Percentiles rank a stretch among this genome's conserved stretches.
These are phyloP conservation scores for Linnemannia exigua DNA, from an alignment of 192 early-diverging fungal species.

Conservation along the genomic window DNA sequence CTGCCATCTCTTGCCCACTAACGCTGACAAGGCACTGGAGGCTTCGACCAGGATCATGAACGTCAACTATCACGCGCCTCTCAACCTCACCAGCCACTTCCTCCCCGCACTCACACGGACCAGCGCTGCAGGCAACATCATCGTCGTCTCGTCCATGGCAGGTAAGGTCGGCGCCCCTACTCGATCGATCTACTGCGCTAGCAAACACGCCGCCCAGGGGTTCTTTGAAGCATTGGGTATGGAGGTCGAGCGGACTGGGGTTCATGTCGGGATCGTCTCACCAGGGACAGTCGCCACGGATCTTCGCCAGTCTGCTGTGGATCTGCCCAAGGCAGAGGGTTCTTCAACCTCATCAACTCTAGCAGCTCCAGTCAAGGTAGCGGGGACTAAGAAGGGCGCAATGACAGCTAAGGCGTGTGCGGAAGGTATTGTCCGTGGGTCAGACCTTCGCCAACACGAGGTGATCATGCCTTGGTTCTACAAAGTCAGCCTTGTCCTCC, in stretches of 20 bases:
- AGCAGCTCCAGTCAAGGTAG: conserved; percentile 10
- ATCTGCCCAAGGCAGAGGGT: conserved; percentile 42
- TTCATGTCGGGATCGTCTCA: conserved; percentile 75
- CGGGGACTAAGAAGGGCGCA: conserved; percentile 71
- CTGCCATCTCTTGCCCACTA: conserved; percentile 25
- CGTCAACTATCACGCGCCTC: conserved; percentile 72
- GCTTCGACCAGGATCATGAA: conserved; percentile 64
- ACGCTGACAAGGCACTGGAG: conserved; percentile 32
- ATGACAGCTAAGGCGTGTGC: conserved; percentile 74
- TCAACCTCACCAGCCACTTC: conserved; percentile 64
- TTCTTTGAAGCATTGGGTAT: conserved; percentile 88
- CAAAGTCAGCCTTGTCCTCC: conserved; percentile 59
- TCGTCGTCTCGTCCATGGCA: conserved; percentile 84
- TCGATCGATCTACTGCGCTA: conserved; percentile 81
- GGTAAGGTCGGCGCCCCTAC: conserved; percentile 83
- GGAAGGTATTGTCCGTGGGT: conserved; percentile 71
- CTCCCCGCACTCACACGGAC: conserved; percentile 66
- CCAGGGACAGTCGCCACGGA: conserved; percentile 86
- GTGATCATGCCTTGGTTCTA: conserved; percentile 78
- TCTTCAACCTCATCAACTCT: neutral
- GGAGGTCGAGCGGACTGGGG: conserved; percentile 72
- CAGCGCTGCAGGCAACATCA: conserved; percentile 64
- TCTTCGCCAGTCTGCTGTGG: conserved; percentile 75
- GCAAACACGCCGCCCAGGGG: conserved; percentile 86
- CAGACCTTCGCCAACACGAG: conserved; percentile 64